Evolutionary conservation across 2,329 filamentous ascomycete genomes (phyloP).

Genomic region (Penicillium sp.): DNA sequence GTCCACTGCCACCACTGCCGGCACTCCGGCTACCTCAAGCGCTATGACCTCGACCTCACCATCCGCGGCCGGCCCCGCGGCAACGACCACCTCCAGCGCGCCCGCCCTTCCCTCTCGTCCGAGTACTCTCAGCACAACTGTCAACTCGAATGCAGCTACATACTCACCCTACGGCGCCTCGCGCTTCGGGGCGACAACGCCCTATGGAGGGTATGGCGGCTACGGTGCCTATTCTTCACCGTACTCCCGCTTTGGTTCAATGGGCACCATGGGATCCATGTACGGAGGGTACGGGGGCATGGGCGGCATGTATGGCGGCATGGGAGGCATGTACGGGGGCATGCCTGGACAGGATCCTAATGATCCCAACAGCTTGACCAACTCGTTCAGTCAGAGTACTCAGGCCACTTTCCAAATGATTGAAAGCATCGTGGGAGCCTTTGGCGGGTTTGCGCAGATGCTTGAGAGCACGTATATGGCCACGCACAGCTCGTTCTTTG

Average conservation of each 20-base stretch:
- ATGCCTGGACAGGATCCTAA: conserved; percentile 61
- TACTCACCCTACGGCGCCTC: conserved; percentile 63
- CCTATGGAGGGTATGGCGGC: conserved; percentile 44
- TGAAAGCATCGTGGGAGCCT: conserved; percentile 91
- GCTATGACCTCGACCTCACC: conserved; percentile 32
- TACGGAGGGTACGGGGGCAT: conserved; percentile 41
- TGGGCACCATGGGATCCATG: conserved; percentile 37
- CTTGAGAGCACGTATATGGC: conserved; percentile 99
- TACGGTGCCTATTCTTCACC: conserved; percentile 51
- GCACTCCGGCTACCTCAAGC: conserved; percentile 24
- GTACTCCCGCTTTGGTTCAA: conserved; percentile 48
- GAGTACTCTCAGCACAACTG: conserved; percentile 66
- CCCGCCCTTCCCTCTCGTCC: conserved; percentile 78
- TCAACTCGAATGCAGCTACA: conserved; percentile 81
- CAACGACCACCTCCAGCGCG: conserved; percentile 40
- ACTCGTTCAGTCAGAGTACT: conserved; percentile 89
- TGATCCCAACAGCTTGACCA: conserved; percentile 89
- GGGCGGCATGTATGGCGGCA: conserved; percentile 44
- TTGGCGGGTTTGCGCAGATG: conserved; percentile 98
- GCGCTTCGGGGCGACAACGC: conserved; percentile 48
- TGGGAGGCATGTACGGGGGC: conserved; percentile 46
- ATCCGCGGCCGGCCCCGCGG: conserved; percentile 41
- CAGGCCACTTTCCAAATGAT: conserved; percentile 97
- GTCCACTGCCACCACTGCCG: conserved; percentile 19
- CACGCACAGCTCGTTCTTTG: conserved; percentile 96